phyloP scores from a whole-genome alignment of 2,329 filamentous ascomycete genomes.

The Diaporthe citri region DNA sequence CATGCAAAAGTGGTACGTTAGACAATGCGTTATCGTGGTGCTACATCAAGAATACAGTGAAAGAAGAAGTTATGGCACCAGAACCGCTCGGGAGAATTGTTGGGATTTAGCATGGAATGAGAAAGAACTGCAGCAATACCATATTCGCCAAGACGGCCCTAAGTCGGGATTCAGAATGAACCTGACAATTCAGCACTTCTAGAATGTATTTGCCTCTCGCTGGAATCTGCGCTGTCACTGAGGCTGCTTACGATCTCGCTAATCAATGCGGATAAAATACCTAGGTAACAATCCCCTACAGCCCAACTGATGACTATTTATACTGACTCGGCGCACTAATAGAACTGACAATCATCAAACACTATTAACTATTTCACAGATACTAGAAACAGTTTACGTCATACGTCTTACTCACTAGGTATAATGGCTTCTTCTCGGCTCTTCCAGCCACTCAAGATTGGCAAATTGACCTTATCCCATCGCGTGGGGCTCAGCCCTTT shows the following conservation, averaged over 20 bases:
- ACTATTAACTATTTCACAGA: too few relatives aligned
- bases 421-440: not conserved
- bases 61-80: not conserved
- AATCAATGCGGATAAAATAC: not conserved
- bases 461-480: constrained; percentile 10
- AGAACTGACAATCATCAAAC: not conserved
- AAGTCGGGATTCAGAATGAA: not conserved
- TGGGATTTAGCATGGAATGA: not conserved
- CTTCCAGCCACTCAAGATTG: constrained; percentile 29
- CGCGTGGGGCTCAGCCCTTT: constrained; percentile 11
- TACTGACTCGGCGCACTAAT: not conserved
- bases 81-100: not conserved
- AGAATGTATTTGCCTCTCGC: not conserved
- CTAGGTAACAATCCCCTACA: not conserved
- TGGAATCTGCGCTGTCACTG: not conserved
- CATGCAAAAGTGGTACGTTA: not conserved
- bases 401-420: not conserved
- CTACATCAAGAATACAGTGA: not conserved
- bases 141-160: not conserved
- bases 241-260: not conserved
- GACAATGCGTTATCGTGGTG: not conserved
- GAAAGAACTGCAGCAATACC: not conserved
- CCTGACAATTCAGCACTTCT: not conserved
- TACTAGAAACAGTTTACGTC: not conserved
- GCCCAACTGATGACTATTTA: not conserved